Percentiles rank a stretch among this genome's conserved stretches.
Conservation (phyloP, 129 eudicot species). For the Kitagawia praeruptora region DNA sequence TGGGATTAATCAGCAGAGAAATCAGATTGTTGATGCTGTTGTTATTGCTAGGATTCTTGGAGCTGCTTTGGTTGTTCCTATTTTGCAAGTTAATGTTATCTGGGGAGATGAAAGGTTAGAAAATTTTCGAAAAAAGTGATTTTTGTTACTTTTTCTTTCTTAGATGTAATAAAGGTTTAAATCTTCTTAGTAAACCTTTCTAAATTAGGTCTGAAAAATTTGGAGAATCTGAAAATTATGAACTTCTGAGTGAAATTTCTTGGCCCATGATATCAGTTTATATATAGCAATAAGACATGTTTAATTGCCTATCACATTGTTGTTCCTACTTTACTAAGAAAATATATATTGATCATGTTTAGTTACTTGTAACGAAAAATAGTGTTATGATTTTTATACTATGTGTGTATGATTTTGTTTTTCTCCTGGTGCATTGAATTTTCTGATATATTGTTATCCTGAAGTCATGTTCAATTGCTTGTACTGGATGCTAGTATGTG, state of each 20-base stretch:
- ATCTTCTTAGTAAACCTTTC: neutral
- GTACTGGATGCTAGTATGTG: neutral
- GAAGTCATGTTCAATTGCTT: neutral
- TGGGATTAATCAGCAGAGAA: constrained; percentile 96
- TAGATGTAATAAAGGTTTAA: neutral
- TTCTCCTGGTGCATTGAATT: constrained; percentile 1
- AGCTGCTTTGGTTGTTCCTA: constrained; percentile 90
- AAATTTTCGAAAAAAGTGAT: neutral
- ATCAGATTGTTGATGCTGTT: constrained; percentile 97
- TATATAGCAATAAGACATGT: neutral
- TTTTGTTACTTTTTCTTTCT: constrained; percentile 1
- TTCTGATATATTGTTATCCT: neutral
- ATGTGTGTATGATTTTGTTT: neutral
- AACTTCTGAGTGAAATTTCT: neutral
- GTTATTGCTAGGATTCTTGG: constrained; percentile 97
- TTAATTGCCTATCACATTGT: neutral
- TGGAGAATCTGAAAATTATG: neutral
- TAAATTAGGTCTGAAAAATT: neutral
- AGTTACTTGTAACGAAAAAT: neutral
- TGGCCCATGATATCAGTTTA: neutral
- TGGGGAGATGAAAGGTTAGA: constrained; percentile 98
- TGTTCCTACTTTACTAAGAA: neutral
- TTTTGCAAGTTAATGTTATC: constrained; percentile 90
- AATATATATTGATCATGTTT: neutral
- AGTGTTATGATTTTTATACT: neutral